Evolutionary conservation across 2,329 filamentous ascomycete genomes (phyloP).

Genomic region (Tolypocladium pustulatum): DNA sequence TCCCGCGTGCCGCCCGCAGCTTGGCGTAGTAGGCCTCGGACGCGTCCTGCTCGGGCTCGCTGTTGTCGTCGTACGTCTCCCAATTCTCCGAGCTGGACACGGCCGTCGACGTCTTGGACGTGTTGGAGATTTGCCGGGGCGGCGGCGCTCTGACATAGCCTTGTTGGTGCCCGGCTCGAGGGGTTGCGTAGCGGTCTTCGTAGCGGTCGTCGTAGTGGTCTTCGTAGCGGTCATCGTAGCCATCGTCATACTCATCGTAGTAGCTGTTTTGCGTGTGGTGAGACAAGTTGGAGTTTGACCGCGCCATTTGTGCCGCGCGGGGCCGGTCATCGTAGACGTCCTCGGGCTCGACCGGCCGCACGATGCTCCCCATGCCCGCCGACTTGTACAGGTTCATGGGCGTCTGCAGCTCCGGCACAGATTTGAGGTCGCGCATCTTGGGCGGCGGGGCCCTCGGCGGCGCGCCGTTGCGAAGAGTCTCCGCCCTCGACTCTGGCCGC

Average conservation of each 20-base stretch:
- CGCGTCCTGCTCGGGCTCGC: constrained; percentile 64
- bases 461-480: constrained; percentile 42
- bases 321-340: constrained; percentile 70
- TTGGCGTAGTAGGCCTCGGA: constrained; percentile 75
- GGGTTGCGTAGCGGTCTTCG: constrained; percentile 28
- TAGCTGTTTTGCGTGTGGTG: constrained; percentile 19
- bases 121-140: constrained; percentile 51
- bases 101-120: constrained; percentile 60
- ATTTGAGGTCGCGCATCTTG: constrained; percentile 75
- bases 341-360: constrained; percentile 58
- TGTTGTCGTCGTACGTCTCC: constrained; percentile 89
- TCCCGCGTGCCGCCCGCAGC: constrained; percentile 55
- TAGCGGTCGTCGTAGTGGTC: constrained; percentile 6
- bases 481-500: constrained; percentile 30
- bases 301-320: constrained; percentile 21
- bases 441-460: constrained; percentile 65
- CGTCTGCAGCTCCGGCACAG: constrained; percentile 40
- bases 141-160: constrained; percentile 31
- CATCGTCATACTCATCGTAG: constrained; percentile 24
- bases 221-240: constrained; percentile 20
- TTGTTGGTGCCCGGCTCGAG: constrained; percentile 19
- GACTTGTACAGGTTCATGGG: constrained; percentile 37
- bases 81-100: constrained; percentile 88
- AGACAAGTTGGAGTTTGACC: constrained; percentile 29
- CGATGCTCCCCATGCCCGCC: constrained; percentile 40